Base-by-base conservation (phyloP, 768 basidiomycete genomes). In the Boletus huronensis region DNA sequence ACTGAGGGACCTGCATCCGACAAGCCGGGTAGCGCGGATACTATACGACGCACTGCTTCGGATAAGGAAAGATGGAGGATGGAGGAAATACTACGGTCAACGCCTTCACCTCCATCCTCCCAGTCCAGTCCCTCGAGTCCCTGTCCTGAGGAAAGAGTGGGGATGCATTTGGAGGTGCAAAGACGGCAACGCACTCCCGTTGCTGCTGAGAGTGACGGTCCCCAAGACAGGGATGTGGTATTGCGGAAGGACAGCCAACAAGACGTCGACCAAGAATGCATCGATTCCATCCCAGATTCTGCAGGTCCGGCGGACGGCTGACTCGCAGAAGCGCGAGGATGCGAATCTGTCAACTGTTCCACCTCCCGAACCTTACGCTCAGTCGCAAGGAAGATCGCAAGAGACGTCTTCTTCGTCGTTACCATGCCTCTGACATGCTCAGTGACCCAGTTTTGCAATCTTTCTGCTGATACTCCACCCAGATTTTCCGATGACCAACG, bases 21-120 rank as follows among this genome's bases (percentile, higher is more conserved):
- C 52, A 25, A 49, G 28, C 46, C 28, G 3, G 32, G 17, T 23
- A 39, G n/a, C 14, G 47, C 48, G 25, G 48, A 49, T 43, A 35
- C n/a, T 26, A 42, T 59, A 32, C 51, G 25, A 51, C 51, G 55
- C 49, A 58, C 49, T 48, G 46, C 55, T 19, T 65, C 67, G 26
- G 63, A 67, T 51, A 55, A 61, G 57, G 68, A 68, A 46, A 61
- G 68, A 39, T 21, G 41, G 51, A 58, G 64, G 50, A 59, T 70
- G 59, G 61, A 63, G 16, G 65, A 70, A 54, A 44, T 68, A 29
- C 48, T 70, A 21, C 53, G 31, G n/a, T 55, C 53, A 39, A 34
- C 46, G 0, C 56, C 60, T 26, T 55, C 54, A 17, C 50, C 45
- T 28, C 28, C 47, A 11, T 21, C 53, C 11, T 46, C 55, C 13